Percentiles rank a stretch among this genome's conserved stretches.
These are phyloP conservation scores for Aphanomyces invadans DNA, from an alignment of 352 stramenopile species.

Conservation along the genomic window DNA sequence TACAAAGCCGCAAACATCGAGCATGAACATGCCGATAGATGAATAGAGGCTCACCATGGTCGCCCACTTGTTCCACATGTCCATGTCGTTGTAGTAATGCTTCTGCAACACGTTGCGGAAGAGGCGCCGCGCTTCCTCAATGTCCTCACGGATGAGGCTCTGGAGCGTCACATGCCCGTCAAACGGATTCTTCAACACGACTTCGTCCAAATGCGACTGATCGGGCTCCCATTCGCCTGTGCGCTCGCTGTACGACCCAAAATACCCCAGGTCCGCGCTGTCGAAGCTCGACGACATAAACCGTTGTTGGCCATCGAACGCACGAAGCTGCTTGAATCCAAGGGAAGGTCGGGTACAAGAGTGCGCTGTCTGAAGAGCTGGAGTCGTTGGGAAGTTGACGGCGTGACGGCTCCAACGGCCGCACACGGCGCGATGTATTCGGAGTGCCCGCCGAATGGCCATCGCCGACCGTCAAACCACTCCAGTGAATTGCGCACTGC, in stretches of 20 bases:
- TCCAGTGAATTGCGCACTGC: not conserved
- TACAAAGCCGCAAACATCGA: constrained; percentile 5
- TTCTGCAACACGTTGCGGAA: constrained; percentile 77
- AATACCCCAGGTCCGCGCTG: not conserved
- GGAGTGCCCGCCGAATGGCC: not conserved
- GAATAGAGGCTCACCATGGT: constrained; percentile 41
- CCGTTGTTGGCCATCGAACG: not conserved
- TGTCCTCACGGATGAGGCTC: constrained; percentile 72
- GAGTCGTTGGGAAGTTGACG: not conserved
- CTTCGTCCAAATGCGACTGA: not conserved
- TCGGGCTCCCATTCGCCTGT: constrained; percentile 19
- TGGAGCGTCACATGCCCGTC: constrained; percentile 52
- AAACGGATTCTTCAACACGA: not conserved
- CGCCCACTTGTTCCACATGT: constrained; percentile 88
- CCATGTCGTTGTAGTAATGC: constrained; percentile 75
- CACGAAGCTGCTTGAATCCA: too few relatives aligned
- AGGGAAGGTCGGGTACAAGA: too few relatives aligned
- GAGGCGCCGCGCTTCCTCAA: constrained; percentile 54
- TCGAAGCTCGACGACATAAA: not conserved
- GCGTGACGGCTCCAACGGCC: not conserved
- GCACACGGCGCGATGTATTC: not conserved
- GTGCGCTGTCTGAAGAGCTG: not conserved
- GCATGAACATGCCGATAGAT: not conserved
- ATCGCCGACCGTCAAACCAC: too few relatives aligned
- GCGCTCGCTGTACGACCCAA: constrained; percentile 10